Base-by-base conservation (phyloP, 345 rosid genomes). In the Isatis tinctoria region DNA sequence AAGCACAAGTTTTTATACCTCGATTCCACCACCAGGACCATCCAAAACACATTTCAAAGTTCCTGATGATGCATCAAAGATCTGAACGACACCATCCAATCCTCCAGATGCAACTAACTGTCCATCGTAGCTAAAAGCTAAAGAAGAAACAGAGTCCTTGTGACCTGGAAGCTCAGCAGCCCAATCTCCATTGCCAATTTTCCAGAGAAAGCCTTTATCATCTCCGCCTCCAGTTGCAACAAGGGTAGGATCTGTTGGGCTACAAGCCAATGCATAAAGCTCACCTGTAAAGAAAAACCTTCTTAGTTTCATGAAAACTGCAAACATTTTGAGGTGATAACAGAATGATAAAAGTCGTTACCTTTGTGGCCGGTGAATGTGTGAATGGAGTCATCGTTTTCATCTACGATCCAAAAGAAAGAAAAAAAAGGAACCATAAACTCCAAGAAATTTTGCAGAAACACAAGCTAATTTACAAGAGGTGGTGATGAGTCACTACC, bases 151-250 rank as follows among this genome's bases (percentile, higher is more conserved):
- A 12, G 99, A 86, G 85, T 95, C 96, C 20, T 76, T 85, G 70
- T 92, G 99, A 70, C 99, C 96, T 54, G 61, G 73, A 37, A 95
- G 90, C 80, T 92, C 91, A 49, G 85, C 79, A 40, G 88, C 90
- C 96, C 93, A 92, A 79, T 95, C 99, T 63, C 92, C 97, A 67
- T 54, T 87, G 40, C 97, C 97, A 39, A 95, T 88, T 76, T 79
- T 90, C 96, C 97, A 95, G 30, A 95, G 85, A 80, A 88, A 90
- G 26, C 84, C 89, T 78, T 54, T 85, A 54, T 95, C 96, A 78
- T 95, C 99, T 65, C 90, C 87, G 65, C 96, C 97, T 16, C 99
- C 97, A 54, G 97, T 92, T 65, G 97, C 99, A 76, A 92, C 99
- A 63, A 87, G 80, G 11, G 77, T 77, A 27, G 97, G 83, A 73